These are phyloP conservation scores for Neoboletus subvelutipes DNA, from an alignment of 768 basidiomycete genomes.

Conservation along the genomic window DNA sequence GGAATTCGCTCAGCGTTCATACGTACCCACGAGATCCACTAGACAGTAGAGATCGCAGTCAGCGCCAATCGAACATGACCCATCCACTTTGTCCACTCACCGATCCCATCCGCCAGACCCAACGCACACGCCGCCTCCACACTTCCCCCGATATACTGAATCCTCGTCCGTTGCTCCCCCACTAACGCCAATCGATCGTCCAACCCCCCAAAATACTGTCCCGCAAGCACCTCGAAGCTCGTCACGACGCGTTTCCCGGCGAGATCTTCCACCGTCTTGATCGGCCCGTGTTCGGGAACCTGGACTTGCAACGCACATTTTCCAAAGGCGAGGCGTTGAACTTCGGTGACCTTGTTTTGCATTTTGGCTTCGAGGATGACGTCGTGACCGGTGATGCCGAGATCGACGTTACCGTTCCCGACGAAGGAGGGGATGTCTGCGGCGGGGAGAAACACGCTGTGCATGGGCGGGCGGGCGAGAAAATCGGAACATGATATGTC, in stretches of 20 bases:
- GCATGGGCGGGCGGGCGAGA: no score
- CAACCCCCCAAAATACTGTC: conserved; percentile 67
- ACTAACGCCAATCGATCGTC: conserved; percentile 55
- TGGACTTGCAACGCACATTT: conserved; percentile 90
- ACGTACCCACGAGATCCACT: conserved; percentile 93
- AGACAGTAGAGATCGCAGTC: not conserved
- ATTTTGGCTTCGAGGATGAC: conserved; percentile 91
- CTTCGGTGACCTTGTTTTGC: conserved; percentile 72
- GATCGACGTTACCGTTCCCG: conserved; percentile 93
- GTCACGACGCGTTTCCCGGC: conserved; percentile 93
- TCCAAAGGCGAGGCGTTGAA: conserved; percentile 86
- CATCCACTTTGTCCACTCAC: conserved; percentile 41
- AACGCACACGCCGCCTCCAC: conserved; percentile 98
- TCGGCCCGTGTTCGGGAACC: conserved; percentile 73
- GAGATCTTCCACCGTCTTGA: conserved; percentile 74
- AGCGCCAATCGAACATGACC: not conserved
- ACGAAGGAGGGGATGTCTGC: conserved; percentile 98
- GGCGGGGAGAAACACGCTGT: conserved; percentile 93
- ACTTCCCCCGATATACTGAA: conserved; percentile 96
- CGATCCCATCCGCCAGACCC: conserved; percentile 95
- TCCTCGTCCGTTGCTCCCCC: conserved; percentile 65
- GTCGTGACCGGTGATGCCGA: conserved; percentile 98
- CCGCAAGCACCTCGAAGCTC: conserved; percentile 88
- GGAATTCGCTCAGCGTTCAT: conserved; percentile 26
- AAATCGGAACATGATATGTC: no score